These are phyloP conservation scores for Podospora sp. DNA, from an alignment of 495 filamentous ascomycete species.

Conservation along the genomic window DNA sequence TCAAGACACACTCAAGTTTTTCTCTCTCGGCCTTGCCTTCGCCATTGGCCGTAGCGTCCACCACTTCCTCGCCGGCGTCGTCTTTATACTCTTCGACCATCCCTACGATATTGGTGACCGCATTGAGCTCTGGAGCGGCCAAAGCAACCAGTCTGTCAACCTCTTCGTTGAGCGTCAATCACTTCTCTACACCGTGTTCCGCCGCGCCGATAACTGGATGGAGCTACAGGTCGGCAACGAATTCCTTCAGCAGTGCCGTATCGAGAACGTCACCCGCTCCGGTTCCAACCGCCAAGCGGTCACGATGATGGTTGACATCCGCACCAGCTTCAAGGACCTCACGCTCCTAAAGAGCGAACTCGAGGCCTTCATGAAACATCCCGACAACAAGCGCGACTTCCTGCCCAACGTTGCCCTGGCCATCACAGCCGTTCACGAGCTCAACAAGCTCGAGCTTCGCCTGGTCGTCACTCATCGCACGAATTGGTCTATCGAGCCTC, in stretches of 20 bases:
- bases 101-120: constrained; percentile 73
- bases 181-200: constrained; percentile 77
- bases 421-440: constrained; percentile 65
- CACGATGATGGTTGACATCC: constrained; percentile 64
- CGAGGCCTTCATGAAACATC: constrained; percentile 58
- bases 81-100: constrained; percentile 84
- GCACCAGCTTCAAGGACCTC: constrained; percentile 72
- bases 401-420: constrained; percentile 64
- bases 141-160: constrained; percentile 42
- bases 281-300: constrained; percentile 75
- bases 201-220: constrained; percentile 62
- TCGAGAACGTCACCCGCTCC: constrained; percentile 77
- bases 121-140: constrained; percentile 61
- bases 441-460: constrained; percentile 71
- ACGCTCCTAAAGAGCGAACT: constrained; percentile 67
- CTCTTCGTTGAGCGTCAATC: constrained; percentile 76
- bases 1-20: constrained; percentile 53
- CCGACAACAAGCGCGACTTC: constrained; percentile 76
- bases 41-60: constrained; percentile 74
- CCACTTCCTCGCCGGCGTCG: constrained; percentile 76
- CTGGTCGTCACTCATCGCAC: constrained; percentile 57
- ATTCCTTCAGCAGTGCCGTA: constrained; percentile 70
- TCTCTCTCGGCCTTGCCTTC: constrained; percentile 75
- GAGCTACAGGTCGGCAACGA: constrained; percentile 76
- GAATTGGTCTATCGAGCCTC: constrained; percentile 78